A percentile compares a stretch with the other conserved stretches of the same genome.
Evolutionary conservation across 805 yeast species (phyloP).

Genomic region (Zygotorulaspora danielsina): DNA sequence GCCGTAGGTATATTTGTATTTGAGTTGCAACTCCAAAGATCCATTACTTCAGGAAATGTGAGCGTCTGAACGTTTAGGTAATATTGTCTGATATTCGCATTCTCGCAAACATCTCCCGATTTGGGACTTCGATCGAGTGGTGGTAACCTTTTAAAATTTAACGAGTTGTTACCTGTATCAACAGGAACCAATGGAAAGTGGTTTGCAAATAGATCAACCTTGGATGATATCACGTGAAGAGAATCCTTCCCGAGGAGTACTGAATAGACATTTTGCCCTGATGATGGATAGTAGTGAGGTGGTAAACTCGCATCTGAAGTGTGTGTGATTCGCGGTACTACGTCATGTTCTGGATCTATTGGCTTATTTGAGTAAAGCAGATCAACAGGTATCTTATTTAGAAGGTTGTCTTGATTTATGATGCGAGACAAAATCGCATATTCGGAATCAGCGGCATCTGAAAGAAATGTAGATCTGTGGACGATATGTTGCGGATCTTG

Average conservation of each 20-base stretch:
- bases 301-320: conserved; percentile 14
- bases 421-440: conserved; percentile 66
- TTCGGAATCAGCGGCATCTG: conserved; percentile 70
- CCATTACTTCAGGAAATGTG: conserved; percentile 59
- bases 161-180: conserved; percentile 14
- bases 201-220: conserved; percentile 26
- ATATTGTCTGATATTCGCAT: conserved; percentile 58
- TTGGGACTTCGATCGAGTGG: conserved; percentile 16
- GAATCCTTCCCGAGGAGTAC: conserved; percentile 30
- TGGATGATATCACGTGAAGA: conserved; percentile 24
- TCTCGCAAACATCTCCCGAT: conserved; percentile 12
- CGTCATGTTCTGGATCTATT: conserved; percentile 3
- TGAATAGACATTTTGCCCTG: conserved; percentile 23
- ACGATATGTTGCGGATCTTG: conserved; percentile 23
- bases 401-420: conserved; percentile 40
- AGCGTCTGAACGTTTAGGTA: conserved; percentile 48
- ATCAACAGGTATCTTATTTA: conserved; percentile 28
- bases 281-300: conserved; percentile 20
- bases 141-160: conserved; percentile 23
- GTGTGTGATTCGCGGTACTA: conserved; percentile 4
- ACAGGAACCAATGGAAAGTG: conserved; percentile 35
- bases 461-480: conserved; percentile 47
- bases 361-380: conserved; percentile 17
- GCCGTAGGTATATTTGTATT: conserved; percentile 2
- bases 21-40: conserved; percentile 12